A percentile compares a stretch with the other conserved stretches of the same genome.
Evolutionary conservation across 805 yeast species (phyloP).

Genomic region (Yamadazyma insecticola): DNA sequence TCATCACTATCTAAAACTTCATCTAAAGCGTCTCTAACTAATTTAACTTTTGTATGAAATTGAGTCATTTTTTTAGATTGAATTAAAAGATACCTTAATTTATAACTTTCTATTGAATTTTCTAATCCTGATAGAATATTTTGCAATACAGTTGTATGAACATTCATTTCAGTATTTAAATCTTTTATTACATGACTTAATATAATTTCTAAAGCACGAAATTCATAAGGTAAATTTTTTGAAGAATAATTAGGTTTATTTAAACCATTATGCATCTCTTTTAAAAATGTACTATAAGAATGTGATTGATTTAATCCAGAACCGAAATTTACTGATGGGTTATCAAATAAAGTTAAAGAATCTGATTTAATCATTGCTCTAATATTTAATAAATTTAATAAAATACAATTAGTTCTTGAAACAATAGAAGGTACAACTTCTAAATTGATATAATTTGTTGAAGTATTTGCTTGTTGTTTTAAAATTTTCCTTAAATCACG

Average conservation of each 20-base stretch:
- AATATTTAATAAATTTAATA: conserved; percentile 46
- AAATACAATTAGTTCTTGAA: conserved; percentile 42
- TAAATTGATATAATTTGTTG: conserved; percentile 19
- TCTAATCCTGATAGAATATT: conserved; percentile 77
- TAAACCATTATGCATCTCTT: conserved; percentile 38
- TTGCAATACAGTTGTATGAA: conserved; percentile 69
- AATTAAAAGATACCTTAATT: conserved; percentile 70
- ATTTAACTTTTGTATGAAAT: conserved; percentile 76
- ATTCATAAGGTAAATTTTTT: conserved; percentile 69
- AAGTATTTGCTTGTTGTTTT: conserved; percentile 16
- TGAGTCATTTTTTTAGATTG: conserved; percentile 82
- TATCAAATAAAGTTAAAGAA: conserved; percentile 43
- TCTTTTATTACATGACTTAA: conserved; percentile 75
- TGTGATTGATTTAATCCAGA: conserved; percentile 37
- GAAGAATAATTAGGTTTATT: conserved; percentile 22
- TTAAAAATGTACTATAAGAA: conserved; percentile 39
- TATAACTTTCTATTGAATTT: conserved; percentile 72
- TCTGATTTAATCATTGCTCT: conserved; percentile 51
- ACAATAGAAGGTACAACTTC: conserved; percentile 58
- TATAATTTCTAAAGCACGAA: conserved; percentile 85
- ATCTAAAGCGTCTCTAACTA: conserved; percentile 80
- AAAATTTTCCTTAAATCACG: conserved; percentile 58
- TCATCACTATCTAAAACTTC: conserved; percentile 87
- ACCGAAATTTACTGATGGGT: conserved; percentile 12
- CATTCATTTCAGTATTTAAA: conserved; percentile 80